Evolutionary conservation across 768 basidiomycete genomes (phyloP).

Genomic region (Kwoniella mangroviensis): DNA sequence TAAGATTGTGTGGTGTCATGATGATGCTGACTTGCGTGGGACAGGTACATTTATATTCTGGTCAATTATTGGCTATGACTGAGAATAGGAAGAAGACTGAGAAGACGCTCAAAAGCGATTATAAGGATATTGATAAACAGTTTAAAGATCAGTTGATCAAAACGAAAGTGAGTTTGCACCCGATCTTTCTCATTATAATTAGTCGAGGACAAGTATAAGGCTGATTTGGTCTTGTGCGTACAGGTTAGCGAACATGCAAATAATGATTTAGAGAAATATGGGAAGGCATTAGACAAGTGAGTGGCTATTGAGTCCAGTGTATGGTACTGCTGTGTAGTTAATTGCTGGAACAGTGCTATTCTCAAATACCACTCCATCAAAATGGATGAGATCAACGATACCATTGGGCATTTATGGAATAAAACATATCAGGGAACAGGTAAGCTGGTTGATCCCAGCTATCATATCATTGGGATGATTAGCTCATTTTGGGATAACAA

Average conservation of each 20-base stretch:
- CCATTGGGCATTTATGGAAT: constrained; percentile 95
- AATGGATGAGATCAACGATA: constrained; percentile 99
- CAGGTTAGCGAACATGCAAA: constrained; percentile 98
- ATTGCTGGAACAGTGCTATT: constrained; percentile 71
- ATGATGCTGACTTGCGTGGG: background rate
- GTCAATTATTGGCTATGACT: constrained; percentile 76
- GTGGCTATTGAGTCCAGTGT: constrained; percentile 42
- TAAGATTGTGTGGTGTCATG: background rate
- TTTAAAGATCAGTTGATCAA: constrained; percentile 90
- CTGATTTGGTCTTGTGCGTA: background rate
- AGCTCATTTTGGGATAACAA: too few species aligned
- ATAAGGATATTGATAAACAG: constrained; percentile 79
- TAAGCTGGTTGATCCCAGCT: constrained; percentile 56
- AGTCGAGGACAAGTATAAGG: background rate
- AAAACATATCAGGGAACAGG: constrained; percentile 99
- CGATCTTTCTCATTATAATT: background rate
- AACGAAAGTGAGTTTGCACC: constrained; percentile 72
- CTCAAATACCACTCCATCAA: constrained; percentile 97
- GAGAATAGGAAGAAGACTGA: constrained; percentile 71
- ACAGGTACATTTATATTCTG: constrained; percentile 75
- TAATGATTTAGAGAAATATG: constrained; percentile 95
- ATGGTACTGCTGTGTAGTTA: constrained; percentile 8
- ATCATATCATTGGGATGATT: too few species aligned
- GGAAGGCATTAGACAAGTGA: constrained; percentile 94
- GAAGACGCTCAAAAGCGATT: constrained; percentile 73